Evolutionary conservation across 2,329 filamentous ascomycete species (phyloP).

Genomic region (Gaeumannomyces sp.): DNA sequence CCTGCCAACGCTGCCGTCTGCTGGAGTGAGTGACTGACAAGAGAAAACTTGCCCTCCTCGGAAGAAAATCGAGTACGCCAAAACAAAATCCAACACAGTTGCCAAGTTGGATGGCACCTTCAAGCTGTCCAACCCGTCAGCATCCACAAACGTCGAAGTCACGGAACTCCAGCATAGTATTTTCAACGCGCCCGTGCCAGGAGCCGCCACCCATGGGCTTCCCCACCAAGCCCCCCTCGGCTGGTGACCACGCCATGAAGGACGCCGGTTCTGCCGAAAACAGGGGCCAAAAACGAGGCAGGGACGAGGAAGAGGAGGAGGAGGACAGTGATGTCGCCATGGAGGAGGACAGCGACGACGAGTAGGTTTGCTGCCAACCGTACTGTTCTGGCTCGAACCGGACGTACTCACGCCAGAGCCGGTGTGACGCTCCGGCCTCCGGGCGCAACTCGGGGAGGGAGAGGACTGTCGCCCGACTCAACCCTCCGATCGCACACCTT

Average conservation of each 20-base stretch:
- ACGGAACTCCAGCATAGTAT: slow-evolving; percentile 75
- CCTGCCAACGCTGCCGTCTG: not conserved
- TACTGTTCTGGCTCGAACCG: not conserved
- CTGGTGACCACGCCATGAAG: slow-evolving; percentile 39
- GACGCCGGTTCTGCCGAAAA: slow-evolving; percentile 33
- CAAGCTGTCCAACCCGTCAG: slow-evolving; percentile 54
- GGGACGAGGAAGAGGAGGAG: slow-evolving; percentile 62
- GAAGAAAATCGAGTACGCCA: slow-evolving; percentile 87
- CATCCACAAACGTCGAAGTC: slow-evolving; percentile 52
- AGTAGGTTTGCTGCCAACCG: slow-evolving; percentile 29
- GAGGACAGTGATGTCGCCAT: slow-evolving; percentile 58
- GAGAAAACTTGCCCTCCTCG: not conserved
- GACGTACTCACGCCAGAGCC: not conserved
- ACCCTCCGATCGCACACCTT: not conserved
- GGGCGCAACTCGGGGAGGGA: not conserved
- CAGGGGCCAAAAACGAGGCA: slow-evolving; percentile 62
- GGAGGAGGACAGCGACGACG: slow-evolving; percentile 68
- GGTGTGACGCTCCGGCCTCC: slow-evolving; percentile 10
- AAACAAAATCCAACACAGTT: slow-evolving; percentile 80
- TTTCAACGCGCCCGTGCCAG: slow-evolving; percentile 61
- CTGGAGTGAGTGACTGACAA: not conserved
- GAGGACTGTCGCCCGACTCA: not conserved
- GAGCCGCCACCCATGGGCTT: slow-evolving; percentile 34
- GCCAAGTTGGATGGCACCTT: slow-evolving; percentile 90
- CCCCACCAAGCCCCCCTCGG: slow-evolving; percentile 44